Conservation (phyloP, 1,139 yeast species). For the Zygosaccharomyces pseudobailii region DNA sequence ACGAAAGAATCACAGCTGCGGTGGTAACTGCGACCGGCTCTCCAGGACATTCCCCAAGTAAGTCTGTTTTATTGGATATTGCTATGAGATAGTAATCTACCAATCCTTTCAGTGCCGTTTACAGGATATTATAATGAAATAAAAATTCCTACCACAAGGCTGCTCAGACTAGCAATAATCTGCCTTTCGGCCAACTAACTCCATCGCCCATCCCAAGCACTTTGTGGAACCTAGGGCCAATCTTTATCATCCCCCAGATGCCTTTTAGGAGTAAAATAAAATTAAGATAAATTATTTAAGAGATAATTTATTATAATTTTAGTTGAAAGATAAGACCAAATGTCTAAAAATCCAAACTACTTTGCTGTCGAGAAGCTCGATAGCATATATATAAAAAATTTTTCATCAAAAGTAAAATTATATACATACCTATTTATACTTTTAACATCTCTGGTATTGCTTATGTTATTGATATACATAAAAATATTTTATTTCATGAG, state of each 20-base stretch:
- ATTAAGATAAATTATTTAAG: too few relatives aligned
- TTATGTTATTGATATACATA: too few relatives aligned
- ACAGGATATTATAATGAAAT: slow-evolving; percentile 25
- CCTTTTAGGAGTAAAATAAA: slow-evolving; percentile 15
- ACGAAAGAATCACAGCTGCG: slow-evolving; percentile 29
- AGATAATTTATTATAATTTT: too few relatives aligned
- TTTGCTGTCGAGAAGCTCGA: too few relatives aligned
- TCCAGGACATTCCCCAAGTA: slow-evolving; percentile 33
- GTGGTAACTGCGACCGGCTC: slow-evolving; percentile 29
- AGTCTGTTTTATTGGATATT: slow-evolving; percentile 29
- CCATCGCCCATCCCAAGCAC: slow-evolving; percentile 14
- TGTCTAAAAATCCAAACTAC: too few relatives aligned
- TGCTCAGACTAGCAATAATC: slow-evolving; percentile 19
- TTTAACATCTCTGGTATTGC: too few relatives aligned
- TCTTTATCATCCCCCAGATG: slow-evolving; percentile 26
- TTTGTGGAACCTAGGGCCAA: slow-evolving; percentile 24
- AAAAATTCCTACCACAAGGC: slow-evolving; percentile 27
- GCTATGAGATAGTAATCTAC: slow-evolving; percentile 39
- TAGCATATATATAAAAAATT: too few relatives aligned
- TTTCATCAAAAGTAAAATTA: too few relatives aligned
- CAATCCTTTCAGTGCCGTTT: slow-evolving; percentile 37
- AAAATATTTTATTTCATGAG: too few relatives aligned
- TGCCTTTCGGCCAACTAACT: background rate
- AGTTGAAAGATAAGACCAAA: too few relatives aligned
- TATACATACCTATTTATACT: too few relatives aligned